phyloP scores from a whole-genome alignment of 2,329 filamentous ascomycete species.

The Phyllosticta ampelicida region DNA sequence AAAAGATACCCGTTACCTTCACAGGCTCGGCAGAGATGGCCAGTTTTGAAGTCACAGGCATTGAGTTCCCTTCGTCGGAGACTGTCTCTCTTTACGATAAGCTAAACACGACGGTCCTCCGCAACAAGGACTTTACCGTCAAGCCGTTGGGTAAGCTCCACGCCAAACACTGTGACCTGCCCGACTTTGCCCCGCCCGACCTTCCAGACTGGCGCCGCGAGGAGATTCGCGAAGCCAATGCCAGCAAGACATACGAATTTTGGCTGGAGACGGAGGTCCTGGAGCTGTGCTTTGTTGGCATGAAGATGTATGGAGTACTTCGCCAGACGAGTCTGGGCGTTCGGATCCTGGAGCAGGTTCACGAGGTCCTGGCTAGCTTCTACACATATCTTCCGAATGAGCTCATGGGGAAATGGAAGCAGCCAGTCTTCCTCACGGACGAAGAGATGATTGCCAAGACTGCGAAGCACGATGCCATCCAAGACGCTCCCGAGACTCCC shows the following conservation, averaged over 20 bases:
- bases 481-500: not conserved
- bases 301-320: constrained; percentile 31
- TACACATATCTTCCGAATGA: constrained; percentile 36
- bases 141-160: constrained; percentile 42
- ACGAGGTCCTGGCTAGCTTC: constrained; percentile 32
- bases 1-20: constrained; percentile 12
- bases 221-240: constrained; percentile 25
- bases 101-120: constrained; percentile 20
- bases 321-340: not conserved
- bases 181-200: constrained; percentile 28
- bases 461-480: not conserved
- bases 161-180: constrained; percentile 41
- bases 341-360: constrained; percentile 24
- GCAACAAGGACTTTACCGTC: constrained; percentile 31
- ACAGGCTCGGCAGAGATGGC: constrained; percentile 16
- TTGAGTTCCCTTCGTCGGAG: constrained; percentile 38
- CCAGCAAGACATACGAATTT: constrained; percentile 36
- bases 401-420: constrained; percentile 16
- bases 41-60: constrained; percentile 33
- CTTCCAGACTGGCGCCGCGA: constrained; percentile 23
- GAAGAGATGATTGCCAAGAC: not conserved
- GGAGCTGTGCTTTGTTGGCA: constrained; percentile 48
- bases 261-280: constrained; percentile 57
- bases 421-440: constrained; percentile 1
- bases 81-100: constrained; percentile 37